Percentiles rank a stretch among this genome's conserved stretches.
phyloP scores from a whole-genome alignment of 805 yeast species.

The Suhomyces emberorum region DNA sequence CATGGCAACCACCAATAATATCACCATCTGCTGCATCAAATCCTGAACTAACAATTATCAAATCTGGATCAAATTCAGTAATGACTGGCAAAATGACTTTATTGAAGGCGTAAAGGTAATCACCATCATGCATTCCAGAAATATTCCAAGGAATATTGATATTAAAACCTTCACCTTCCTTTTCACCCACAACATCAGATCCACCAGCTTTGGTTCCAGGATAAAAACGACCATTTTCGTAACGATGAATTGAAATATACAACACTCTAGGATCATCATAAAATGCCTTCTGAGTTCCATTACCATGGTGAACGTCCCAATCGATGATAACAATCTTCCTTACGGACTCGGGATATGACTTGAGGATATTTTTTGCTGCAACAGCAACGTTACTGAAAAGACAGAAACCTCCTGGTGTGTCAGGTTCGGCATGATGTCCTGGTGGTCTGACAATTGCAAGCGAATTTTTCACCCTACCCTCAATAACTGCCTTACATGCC shows the following conservation, averaged over 20 bases:
- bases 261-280: constrained; percentile 85
- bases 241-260: constrained; percentile 88
- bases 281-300: constrained; percentile 95
- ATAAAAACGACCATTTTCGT: constrained; percentile 86
- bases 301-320: constrained; percentile 99
- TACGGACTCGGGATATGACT: constrained; percentile 83
- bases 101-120: constrained; percentile 87
- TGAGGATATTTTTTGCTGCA: constrained; percentile 83
- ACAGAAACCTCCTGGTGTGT: constrained; percentile 95
- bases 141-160: constrained; percentile 93
- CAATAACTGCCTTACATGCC: constrained; percentile 93
- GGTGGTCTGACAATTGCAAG: constrained; percentile 97
- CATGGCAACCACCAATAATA: constrained; percentile 93
- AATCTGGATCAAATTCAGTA: constrained; percentile 86
- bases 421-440: constrained; percentile 99
- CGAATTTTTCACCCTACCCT: constrained; percentile 86
- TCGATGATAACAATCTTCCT: constrained; percentile 80
- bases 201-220: constrained; percentile 92
- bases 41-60: constrained; percentile 90
- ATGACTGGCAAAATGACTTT: constrained; percentile 85
- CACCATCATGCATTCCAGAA: constrained; percentile 93
- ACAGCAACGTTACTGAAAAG: constrained; percentile 95
- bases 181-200: constrained; percentile 78
- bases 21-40: constrained; percentile 99
- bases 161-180: constrained; percentile 80